These are phyloP conservation scores for Lactarius psammicola DNA, from an alignment of 768 basidiomycete genomes.

Conservation along the genomic window DNA sequence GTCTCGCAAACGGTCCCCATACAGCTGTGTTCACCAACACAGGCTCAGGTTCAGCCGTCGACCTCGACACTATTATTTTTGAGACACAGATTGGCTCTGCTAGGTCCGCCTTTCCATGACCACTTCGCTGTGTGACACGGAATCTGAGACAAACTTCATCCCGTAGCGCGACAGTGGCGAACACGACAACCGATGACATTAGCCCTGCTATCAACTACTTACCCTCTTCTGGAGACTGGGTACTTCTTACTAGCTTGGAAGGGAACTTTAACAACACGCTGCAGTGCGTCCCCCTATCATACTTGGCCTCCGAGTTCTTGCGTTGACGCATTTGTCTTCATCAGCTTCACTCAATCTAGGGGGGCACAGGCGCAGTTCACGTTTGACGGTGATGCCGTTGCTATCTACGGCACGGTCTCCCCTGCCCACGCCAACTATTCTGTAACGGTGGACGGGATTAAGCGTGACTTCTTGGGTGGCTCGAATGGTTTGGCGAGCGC, in stretches of 20 bases:
- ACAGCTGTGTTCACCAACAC: conserved; percentile 48
- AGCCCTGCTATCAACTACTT: conserved; percentile 41
- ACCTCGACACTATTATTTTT: conserved; percentile 51
- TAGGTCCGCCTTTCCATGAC: conserved; percentile 36
- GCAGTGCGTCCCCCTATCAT: conserved; percentile 40
- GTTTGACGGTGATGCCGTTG: conserved; percentile 52
- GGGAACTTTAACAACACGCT: conserved; percentile 41
- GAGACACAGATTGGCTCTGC: conserved; percentile 40
- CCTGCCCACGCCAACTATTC: conserved; percentile 50
- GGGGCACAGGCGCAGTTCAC: conserved; percentile 44
- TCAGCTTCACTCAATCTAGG: conserved; percentile 42
- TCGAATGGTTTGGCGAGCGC: conserved; percentile 36
- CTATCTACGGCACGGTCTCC: conserved; percentile 52
- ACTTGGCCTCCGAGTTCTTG: not conserved
- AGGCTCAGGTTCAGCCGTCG: conserved; percentile 40
- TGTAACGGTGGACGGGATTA: conserved; percentile 46
- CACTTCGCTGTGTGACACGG: not conserved
- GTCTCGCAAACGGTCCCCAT: conserved; percentile 47
- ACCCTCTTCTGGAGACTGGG: conserved; percentile 42
- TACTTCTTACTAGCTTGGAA: conserved; percentile 31
- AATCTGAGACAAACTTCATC: not conserved
- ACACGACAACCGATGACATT: conserved; percentile 44
- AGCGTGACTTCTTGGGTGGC: conserved; percentile 38
- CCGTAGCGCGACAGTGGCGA: conserved; percentile 29
- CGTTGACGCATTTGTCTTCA: conserved; percentile 3